A percentile compares a stretch with the other conserved stretches of the same genome.
Evolutionary conservation across 768 basidiomycete genomes (phyloP).

Genomic region (Leucocoprinus birnbaumii): DNA sequence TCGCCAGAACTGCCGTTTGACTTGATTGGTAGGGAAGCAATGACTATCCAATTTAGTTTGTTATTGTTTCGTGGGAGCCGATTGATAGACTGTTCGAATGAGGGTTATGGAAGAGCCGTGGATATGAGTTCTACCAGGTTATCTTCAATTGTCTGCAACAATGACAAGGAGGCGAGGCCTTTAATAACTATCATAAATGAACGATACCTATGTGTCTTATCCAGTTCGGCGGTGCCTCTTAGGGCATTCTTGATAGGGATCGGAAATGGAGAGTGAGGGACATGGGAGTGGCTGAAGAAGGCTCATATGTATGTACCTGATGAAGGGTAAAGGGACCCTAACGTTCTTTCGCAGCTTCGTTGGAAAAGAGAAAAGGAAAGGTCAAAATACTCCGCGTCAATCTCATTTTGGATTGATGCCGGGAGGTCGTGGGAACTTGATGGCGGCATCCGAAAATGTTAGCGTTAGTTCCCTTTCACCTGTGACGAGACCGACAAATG

Average conservation of each 20-base stretch:
- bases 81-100: not conserved
- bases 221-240: too few relatives aligned
- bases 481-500: constrained; percentile 38
- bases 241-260: not conserved
- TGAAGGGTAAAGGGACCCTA: too few relatives aligned
- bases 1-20: constrained; percentile 1
- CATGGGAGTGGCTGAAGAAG: not conserved
- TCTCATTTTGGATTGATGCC: not conserved
- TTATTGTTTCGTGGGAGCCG: constrained; percentile 9
- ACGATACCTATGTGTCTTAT: not conserved
- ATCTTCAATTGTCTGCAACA: not conserved
- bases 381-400: too few relatives aligned
- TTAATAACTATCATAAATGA: not conserved
- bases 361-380: too few relatives aligned
- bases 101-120: not conserved
- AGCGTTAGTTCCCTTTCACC: not conserved
- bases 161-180: not conserved
- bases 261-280: not conserved
- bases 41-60: constrained; percentile 5
- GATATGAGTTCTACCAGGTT: not conserved
- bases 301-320: too few relatives aligned
- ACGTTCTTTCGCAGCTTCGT: too few relatives aligned
- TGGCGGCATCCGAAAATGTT: constrained; percentile 7
- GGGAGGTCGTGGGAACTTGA: constrained; percentile 13
- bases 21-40: constrained; percentile 2